These are phyloP conservation scores for Myriosclerotinia scirpicola DNA, from an alignment of 2,329 filamentous ascomycete genomes.

Conservation along the genomic window DNA sequence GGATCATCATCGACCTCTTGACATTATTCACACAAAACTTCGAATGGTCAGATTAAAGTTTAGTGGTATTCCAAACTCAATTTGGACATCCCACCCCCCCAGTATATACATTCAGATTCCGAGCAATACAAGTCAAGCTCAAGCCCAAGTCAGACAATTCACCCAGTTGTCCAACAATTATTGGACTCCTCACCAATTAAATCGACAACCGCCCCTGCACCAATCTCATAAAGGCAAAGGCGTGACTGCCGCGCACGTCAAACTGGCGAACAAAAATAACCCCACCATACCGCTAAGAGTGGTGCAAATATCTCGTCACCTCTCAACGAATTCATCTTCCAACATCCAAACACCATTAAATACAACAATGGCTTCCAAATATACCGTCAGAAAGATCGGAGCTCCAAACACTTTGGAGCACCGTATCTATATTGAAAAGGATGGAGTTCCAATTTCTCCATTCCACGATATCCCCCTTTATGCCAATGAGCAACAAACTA, in stretches of 20 bases:
- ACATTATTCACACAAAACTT: neutral
- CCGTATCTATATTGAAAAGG: conserved; percentile 96
- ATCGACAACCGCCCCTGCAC: neutral
- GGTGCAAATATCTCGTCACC: conserved; percentile 24
- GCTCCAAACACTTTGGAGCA: conserved; percentile 93
- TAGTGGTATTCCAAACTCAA: conserved; percentile 1
- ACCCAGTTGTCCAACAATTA: neutral
- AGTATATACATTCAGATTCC: neutral
- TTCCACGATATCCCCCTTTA: conserved; percentile 99
- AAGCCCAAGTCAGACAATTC: neutral
- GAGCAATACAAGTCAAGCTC: neutral
- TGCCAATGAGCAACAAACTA: conserved; percentile 91
- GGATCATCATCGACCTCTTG: neutral
- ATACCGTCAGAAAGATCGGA: conserved; percentile 81
- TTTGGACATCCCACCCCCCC: neutral
- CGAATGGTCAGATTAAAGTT: conserved; percentile 1
- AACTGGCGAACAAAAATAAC: conserved; percentile 21
- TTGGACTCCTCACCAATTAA: conserved; percentile 13
- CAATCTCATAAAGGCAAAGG: conserved; percentile 18
- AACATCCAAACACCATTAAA: conserved; percentile 22
- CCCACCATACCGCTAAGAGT: conserved; percentile 19
- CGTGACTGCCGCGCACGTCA: conserved; percentile 21
- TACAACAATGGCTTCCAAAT: conserved; percentile 49
- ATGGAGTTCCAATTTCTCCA: conserved; percentile 88
- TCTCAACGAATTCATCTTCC: conserved; percentile 23